Evolutionary conservation across 805 yeast species (phyloP), one percentile per base, ranked within the genome.

Genomic region (Candida golubevii): DNA sequence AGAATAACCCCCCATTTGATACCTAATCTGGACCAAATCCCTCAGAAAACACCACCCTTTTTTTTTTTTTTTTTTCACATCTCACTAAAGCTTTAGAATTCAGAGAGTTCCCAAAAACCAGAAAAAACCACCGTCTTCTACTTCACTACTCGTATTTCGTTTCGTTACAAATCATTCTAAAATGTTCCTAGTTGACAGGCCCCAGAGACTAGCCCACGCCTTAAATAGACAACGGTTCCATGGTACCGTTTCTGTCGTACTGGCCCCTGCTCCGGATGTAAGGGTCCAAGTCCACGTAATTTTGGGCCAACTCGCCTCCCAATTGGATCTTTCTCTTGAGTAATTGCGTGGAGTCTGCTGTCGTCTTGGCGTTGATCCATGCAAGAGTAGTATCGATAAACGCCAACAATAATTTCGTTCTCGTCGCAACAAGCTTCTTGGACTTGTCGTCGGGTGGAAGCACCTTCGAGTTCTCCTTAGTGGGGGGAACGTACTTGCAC

Each of bases 281-380:
- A 11, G 57, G 57, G 41, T 53, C 98, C 45, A 87, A 65, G 38
- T 66, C 58, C 59, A 77, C 72, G 65, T 84, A 90, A 60, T 85
- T 86, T 18, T 72, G 65, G 8, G 82, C 69, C 40, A 91, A 58
- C 47, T 77, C 66, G 36, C 64, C 65, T 42, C 83, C 79, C 26
- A 84, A 45, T 34, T 65, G 66, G 15, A 79, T 70, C 61, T 82
- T 83, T 43, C 79, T 81, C 23, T 71, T 63, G 59, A 78, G 69
- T 46, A 74, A 72, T 42, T 65, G 56, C 12, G 68, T 67, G 35
- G 80, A 75, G 9, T 75, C 79, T 36, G 69, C 76, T 6, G 69
- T 70, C 39, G 74, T 71, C 6, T 76, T 70, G n/a, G 86, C 69
- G 55, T 82, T 84, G 51, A 90, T 77, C 98, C 99, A 93, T 47